Evolutionary conservation across 2,329 filamentous ascomycete species (phyloP).

Genomic region (Colletotrichum salicis): DNA sequence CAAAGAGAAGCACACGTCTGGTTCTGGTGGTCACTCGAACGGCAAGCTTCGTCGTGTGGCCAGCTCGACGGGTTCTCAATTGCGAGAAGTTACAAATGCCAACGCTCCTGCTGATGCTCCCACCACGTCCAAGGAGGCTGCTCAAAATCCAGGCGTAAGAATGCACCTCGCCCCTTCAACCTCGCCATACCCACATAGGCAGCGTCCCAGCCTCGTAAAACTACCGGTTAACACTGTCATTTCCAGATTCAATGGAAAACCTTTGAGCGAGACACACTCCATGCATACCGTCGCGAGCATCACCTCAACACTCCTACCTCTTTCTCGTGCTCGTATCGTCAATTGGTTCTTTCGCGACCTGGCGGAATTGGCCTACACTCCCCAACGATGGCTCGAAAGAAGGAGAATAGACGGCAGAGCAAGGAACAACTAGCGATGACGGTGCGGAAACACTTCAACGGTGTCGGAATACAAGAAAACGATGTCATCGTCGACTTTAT

Average conservation of each 20-base stretch:
- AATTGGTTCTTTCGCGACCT: slow-evolving; percentile 69
- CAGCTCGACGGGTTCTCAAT: slow-evolving; percentile 57
- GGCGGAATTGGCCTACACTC: slow-evolving; percentile 76
- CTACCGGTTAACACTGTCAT: slow-evolving; percentile 23
- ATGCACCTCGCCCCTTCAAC: slow-evolving; percentile 7
- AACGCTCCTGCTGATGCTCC: slow-evolving; percentile 41
- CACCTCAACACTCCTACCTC: slow-evolving; percentile 76
- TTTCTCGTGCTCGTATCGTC: slow-evolving; percentile 72
- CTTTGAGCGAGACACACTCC: slow-evolving; percentile 74
- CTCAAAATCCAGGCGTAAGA: slow-evolving; percentile 30
- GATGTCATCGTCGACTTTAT: slow-evolving; percentile 85
- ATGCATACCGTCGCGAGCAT: slow-evolving; percentile 80
- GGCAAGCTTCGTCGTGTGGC: slow-evolving; percentile 67
- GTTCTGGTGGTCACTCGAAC: slow-evolving; percentile 50
- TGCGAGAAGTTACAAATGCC: slow-evolving; percentile 41
- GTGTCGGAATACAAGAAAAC: slow-evolving; percentile 80
- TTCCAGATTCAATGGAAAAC: slow-evolving; percentile 72
- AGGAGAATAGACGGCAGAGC: slow-evolving; percentile 72
- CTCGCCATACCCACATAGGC: neutral
- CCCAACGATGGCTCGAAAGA: slow-evolving; percentile 78
- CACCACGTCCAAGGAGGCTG: slow-evolving; percentile 26
- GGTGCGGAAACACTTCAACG: slow-evolving; percentile 86
- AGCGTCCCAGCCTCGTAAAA: slow-evolving; percentile 16
- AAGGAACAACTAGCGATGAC: slow-evolving; percentile 78
- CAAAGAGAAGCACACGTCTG: slow-evolving; percentile 58